These are phyloP conservation scores for Aphanomyces astaci DNA, from an alignment of 352 stramenopile genomes.

Conservation along the genomic window DNA sequence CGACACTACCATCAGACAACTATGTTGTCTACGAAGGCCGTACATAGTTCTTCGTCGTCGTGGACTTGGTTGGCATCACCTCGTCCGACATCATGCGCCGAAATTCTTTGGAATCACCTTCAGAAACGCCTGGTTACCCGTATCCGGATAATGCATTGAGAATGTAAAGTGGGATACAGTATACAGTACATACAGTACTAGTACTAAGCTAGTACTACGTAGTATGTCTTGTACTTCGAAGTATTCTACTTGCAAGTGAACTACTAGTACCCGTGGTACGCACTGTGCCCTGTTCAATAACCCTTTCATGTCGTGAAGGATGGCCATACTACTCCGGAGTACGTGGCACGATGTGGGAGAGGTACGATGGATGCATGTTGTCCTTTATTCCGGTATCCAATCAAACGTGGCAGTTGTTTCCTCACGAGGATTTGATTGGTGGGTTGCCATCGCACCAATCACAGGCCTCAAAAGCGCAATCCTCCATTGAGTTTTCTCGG, in stretches of 20 bases:
- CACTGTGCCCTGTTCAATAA: too few relatives aligned
- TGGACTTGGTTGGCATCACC: neutral
- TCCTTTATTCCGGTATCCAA: neutral
- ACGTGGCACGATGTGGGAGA: neutral
- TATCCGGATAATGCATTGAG: neutral
- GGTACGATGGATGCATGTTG: neutral
- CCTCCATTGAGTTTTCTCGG: neutral
- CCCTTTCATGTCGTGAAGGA: too few relatives aligned
- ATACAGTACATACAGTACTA: too few relatives aligned
- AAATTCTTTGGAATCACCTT: too few relatives aligned
- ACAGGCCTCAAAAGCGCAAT: neutral
- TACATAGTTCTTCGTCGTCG: neutral
- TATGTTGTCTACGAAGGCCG: too few relatives aligned
- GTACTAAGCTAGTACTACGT: too few relatives aligned
- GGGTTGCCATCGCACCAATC: neutral
- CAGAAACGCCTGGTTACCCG: neutral
- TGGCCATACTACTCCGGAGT: too few relatives aligned
- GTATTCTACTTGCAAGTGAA: too few relatives aligned
- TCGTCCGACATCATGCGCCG: neutral
- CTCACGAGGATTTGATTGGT: neutral
- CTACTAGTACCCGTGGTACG: too few relatives aligned
- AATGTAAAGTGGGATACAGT: too few relatives aligned
- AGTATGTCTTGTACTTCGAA: too few relatives aligned
- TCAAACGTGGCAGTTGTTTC: neutral
- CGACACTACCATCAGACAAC: neutral